These are phyloP conservation scores for Simplicillium aogashimaense DNA, from an alignment of 2,329 filamentous ascomycete species.

Conservation along the genomic window DNA sequence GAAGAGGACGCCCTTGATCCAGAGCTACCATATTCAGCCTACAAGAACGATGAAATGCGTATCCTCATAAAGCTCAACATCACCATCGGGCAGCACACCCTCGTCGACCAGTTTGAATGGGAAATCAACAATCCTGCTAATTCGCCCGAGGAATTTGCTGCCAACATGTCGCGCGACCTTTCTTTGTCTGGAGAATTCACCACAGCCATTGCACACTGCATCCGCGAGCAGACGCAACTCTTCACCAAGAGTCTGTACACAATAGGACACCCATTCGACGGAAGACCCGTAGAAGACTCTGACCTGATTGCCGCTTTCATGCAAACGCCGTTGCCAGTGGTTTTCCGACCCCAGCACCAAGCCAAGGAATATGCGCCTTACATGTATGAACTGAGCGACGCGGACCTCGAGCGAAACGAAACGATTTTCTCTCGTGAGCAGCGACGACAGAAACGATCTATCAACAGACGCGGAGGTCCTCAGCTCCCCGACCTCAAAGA, in stretches of 20 bases:
- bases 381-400: slow-evolving; percentile 86
- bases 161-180: slow-evolving; percentile 79
- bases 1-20: slow-evolving; percentile 87
- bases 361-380: slow-evolving; percentile 93
- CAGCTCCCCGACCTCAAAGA: slow-evolving; percentile 94
- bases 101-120: slow-evolving; percentile 98
- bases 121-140: slow-evolving; percentile 94
- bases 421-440: slow-evolving; percentile 90
- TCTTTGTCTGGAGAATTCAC: slow-evolving; percentile 92
- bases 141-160: slow-evolving; percentile 88
- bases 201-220: slow-evolving; percentile 94
- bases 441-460: slow-evolving; percentile 85
- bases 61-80: slow-evolving; percentile 94
- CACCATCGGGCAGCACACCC: slow-evolving; percentile 86
- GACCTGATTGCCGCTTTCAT: slow-evolving; percentile 82
- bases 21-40: slow-evolving; percentile 80
- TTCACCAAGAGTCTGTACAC: slow-evolving; percentile 92
- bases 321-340: slow-evolving; percentile 68
- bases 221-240: slow-evolving; percentile 88
- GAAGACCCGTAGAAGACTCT: slow-evolving; percentile 82
- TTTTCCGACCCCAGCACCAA: slow-evolving; percentile 84
- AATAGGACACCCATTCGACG: slow-evolving; percentile 89
- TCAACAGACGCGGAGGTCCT: slow-evolving; percentile 86
- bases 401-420: slow-evolving; percentile 82
- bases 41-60: slow-evolving; percentile 99